Evolutionary conservation across 495 filamentous ascomycete species (phyloP).

Genomic region (Penicillium lagena): DNA sequence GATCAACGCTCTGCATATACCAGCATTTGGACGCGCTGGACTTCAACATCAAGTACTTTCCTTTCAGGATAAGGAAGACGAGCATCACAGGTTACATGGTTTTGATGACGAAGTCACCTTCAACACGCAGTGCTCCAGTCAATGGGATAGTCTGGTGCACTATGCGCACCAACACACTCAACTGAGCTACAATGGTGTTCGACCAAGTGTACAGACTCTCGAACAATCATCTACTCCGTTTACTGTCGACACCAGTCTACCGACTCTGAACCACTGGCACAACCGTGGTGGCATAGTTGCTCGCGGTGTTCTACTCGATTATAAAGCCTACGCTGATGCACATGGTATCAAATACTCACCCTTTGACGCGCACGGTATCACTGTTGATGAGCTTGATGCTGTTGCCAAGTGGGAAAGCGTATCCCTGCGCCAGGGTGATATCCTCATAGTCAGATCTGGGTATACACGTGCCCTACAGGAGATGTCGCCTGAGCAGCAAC

Average conservation of each 20-base stretch:
- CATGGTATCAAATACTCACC: background rate
- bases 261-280: conserved; percentile 2
- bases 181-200: conserved; percentile 5
- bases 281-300: conserved; percentile 9
- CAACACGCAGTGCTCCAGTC: conserved; percentile 37
- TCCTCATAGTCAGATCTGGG: conserved; percentile 2
- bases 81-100: conserved; percentile 14
- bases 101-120: conserved; percentile 27
- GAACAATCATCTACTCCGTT: background rate
- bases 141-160: conserved; percentile 19
- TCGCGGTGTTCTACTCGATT: conserved; percentile 6
- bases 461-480: background rate
- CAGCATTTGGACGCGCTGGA: conserved; percentile 39
- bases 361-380: conserved; percentile 1
- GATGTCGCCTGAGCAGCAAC: background rate
- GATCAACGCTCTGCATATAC: conserved; percentile 32
- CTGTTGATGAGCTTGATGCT: conserved; percentile 1
- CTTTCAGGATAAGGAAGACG: no score
- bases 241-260: background rate
- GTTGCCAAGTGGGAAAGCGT: background rate
- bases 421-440: conserved; percentile 2
- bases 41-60: conserved; percentile 25
- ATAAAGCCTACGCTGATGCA: background rate
- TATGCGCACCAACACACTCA: background rate
- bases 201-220: no score